Evolutionary conservation across 2,329 filamentous ascomycete genomes (phyloP), one percentile per base, ranked within the genome.

Genomic region (Talaromyces sp.): DNA sequence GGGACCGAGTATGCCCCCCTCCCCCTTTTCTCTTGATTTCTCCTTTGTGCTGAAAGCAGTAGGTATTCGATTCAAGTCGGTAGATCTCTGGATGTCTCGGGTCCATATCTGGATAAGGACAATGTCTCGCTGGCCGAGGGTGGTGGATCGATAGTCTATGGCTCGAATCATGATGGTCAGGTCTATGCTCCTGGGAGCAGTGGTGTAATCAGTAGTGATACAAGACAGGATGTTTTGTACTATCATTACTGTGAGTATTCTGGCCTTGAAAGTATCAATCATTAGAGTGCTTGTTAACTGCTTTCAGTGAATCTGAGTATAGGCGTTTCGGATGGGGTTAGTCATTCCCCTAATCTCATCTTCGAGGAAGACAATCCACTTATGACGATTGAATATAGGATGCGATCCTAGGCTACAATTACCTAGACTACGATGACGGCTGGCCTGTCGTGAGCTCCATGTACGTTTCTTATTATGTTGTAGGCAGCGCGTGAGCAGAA

Each of bases 111-210:
- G 8, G 77, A 79, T 66, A 72, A 71, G 22, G 57, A 72, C 7
- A 73, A 72, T 2, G 65, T 52, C 6, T 37, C 65, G 1, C 66
- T 78, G 43, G 57, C 71, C 1, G 68, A 76, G 1, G 76, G 74
- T 0, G 77, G 77, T 22, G 77, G 77, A 0, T 72, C 72, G 14
- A 63, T 72, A 3, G 70, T 78, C 13, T 79, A 78, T 62, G 76
- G 67, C 3, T 78, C 77, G 1, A 79, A 79, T 58, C 73, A 78
- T 63, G 24, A 58, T 11, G 74, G 73, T 11, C 59, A 70, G 6
- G 75, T 77, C 1, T 79, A 78, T 70, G 77, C 77, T 2, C 77
- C 77, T 22, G 77, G 77, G 22, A 77, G 77, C 1, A 16, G 74
- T 50, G 77, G 77, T 0, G 70, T 79, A 3, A 54, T 78, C 62